Evolutionary conservation across 1,284 basidiomycete genomes (phyloP), one percentile per base, ranked within the genome.

Genomic region (Puccinia coronata): DNA sequence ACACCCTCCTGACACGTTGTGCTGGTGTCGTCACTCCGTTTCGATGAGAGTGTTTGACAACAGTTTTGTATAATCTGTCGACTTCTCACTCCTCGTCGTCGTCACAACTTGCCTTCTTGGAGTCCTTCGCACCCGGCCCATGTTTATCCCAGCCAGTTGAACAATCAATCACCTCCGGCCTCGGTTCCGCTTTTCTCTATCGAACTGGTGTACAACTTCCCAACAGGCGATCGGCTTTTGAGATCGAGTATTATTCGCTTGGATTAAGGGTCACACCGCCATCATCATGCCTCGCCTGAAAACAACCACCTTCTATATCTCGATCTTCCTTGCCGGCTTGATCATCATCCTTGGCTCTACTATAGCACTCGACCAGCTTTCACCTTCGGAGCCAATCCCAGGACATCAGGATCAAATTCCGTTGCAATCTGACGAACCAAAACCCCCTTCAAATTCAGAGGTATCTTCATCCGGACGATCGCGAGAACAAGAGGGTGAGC

Each of bases 401-500:
- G 67, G 2, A 49, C 36, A 36, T 36, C 8, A 41, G 20, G 70
- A 53, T 31, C 70, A 72, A 41, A 28, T 31, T n/a, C 53, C 53
- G 25, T 39, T 57, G 39, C 55, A 51, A 74, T 55, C 53, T 25
- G n/a, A 18, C 23, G 28, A 57, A 55, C 28, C 72, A 55, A 74
- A 74, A 57, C 18, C 72, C 1, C 72, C 49, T n/a, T 23, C 53
- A 28, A 39, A 57, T 25, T 74, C 53, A 0, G 72, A 59, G 2
- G 14, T 74, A 6, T 74, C 72, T 39, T 59, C 72, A 43, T 43
- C 72, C 6, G 53, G 53, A n/a, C 12, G 72, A 57, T 31, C 65
- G 39, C 77, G 63, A 57, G 63, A 67, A 34, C 65, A 67, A 49
- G 77, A 79, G 43, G 77, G 77, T 79, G 43, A 11, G 63, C n/a